A percentile compares a stretch with the other conserved stretches of the same genome.
Evolutionary conservation across 805 yeast species (phyloP).

Genomic region (Zygoascus bituminiphila): DNA sequence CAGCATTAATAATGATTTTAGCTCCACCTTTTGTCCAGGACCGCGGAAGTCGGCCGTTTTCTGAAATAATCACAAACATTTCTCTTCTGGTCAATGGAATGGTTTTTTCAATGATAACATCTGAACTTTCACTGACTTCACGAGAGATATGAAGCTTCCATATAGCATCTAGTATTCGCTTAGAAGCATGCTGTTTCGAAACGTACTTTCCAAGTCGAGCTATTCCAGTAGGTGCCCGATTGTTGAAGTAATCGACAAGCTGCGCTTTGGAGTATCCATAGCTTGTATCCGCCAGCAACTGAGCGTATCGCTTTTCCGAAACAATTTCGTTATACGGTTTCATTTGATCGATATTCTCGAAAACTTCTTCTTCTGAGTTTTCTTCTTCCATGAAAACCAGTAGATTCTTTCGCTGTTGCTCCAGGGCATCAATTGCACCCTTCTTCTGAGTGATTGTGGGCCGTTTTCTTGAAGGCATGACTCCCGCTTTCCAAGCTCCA

Average conservation of each 20-base stretch:
- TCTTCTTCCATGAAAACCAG: constrained; percentile 12
- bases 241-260: constrained; percentile 14
- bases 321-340: constrained; percentile 13
- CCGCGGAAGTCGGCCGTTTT: constrained; percentile 34
- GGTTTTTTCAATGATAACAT: constrained; percentile 29
- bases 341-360: constrained; percentile 15
- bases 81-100: constrained; percentile 33
- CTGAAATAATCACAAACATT: constrained; percentile 34
- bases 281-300: constrained; percentile 19
- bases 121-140: constrained; percentile 25
- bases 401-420: constrained; percentile 16
- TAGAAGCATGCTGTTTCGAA: constrained; percentile 19
- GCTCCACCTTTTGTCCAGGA: constrained; percentile 38
- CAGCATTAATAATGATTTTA: constrained; percentile 31
- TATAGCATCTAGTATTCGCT: constrained; percentile 27
- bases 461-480: constrained; percentile 11
- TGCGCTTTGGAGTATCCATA: constrained; percentile 24
- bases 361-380: constrained; percentile 9
- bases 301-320: constrained; percentile 19
- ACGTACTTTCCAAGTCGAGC: constrained; percentile 4
- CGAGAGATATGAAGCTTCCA: constrained; percentile 31
- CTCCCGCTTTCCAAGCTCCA: constrained; percentile 16
- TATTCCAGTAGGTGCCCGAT: background rate
- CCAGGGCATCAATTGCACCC: constrained; percentile 13
- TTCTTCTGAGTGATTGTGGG: constrained; percentile 5